Conservation (phyloP, 345 rosid genomes). For the Stellera chamaejasme region DNA sequence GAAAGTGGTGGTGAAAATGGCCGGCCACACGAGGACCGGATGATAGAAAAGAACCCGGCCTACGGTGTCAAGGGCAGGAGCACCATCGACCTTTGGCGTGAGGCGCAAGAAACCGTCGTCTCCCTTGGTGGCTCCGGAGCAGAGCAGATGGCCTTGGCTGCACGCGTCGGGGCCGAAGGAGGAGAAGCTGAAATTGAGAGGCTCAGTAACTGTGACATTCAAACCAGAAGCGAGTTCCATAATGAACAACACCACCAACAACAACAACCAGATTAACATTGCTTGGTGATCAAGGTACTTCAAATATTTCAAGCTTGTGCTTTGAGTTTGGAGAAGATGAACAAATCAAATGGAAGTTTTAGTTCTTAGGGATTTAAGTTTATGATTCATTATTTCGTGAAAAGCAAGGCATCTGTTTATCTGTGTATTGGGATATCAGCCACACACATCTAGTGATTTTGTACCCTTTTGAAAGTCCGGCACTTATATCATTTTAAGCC, state of each 20-base stretch:
- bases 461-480: too few relatives aligned
- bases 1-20: slow-evolving; percentile 25
- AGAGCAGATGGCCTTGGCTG: slow-evolving; percentile 16
- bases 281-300: not conserved
- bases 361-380: too few relatives aligned
- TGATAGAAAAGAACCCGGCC: slow-evolving; percentile 26
- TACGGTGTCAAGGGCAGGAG: not conserved
- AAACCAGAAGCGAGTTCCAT: slow-evolving; percentile 12
- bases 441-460: too few relatives aligned
- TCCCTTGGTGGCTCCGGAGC: slow-evolving; percentile 19
- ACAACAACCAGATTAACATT: slow-evolving; percentile 15
- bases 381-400: too few relatives aligned
- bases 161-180: slow-evolving; percentile 19
- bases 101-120: slow-evolving; percentile 22
- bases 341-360: too few relatives aligned
- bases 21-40: slow-evolving; percentile 28
- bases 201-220: not conserved
- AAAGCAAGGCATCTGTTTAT: too few relatives aligned
- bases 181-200: slow-evolving; percentile 12
- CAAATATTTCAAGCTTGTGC: too few relatives aligned
- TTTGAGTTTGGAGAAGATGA: too few relatives aligned
- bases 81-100: slow-evolving; percentile 10
- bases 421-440: too few relatives aligned
- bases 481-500: too few relatives aligned
- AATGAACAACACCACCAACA: slow-evolving; percentile 11